These are phyloP conservation scores for Trichoderma orchidacearum DNA, from an alignment of 495 filamentous ascomycete species.

Conservation along the genomic window DNA sequence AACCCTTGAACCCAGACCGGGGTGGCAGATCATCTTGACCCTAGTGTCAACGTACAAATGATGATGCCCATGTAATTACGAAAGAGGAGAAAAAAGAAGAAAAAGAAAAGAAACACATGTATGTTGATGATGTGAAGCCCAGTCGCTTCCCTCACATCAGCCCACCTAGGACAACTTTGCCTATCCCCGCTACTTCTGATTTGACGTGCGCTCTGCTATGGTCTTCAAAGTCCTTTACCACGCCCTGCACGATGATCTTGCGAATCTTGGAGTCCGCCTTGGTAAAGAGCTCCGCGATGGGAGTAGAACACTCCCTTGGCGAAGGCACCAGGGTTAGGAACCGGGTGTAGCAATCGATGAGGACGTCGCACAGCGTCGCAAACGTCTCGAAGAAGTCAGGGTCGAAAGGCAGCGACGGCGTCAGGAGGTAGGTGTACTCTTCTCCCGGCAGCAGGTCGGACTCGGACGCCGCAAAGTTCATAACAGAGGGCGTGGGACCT, in stretches of 20 bases:
- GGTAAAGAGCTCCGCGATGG: conserved; percentile 66
- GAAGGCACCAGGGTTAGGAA: conserved; percentile 58
- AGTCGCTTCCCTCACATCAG: conserved; percentile 63
- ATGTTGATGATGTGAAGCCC: no score
- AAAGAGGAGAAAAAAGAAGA: neutral
- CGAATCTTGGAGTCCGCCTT: conserved; percentile 78
- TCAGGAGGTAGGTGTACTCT: conserved; percentile 78
- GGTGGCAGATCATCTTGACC: neutral
- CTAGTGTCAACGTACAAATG: neutral
- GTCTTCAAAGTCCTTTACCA: conserved; percentile 91
- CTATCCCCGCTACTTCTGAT: conserved; percentile 68
- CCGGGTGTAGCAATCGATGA: conserved; percentile 82
- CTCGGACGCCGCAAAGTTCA: conserved; percentile 29
- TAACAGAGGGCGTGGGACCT: conserved; percentile 16
- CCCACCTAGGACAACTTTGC: conserved; percentile 80
- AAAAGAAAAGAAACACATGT: neutral
- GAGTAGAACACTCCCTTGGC: conserved; percentile 44
- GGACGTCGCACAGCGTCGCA: conserved; percentile 88
- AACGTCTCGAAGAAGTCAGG: conserved; percentile 97
- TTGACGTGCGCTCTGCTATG: conserved; percentile 58
- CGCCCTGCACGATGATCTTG: conserved; percentile 72
- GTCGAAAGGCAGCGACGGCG: conserved; percentile 88
- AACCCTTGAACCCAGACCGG: neutral
- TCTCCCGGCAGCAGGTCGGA: conserved; percentile 49
- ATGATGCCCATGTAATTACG: neutral